These are phyloP conservation scores for Sporodiniella umbellata DNA, from an alignment of 371 early-diverging fungal species.

Conservation along the genomic window DNA sequence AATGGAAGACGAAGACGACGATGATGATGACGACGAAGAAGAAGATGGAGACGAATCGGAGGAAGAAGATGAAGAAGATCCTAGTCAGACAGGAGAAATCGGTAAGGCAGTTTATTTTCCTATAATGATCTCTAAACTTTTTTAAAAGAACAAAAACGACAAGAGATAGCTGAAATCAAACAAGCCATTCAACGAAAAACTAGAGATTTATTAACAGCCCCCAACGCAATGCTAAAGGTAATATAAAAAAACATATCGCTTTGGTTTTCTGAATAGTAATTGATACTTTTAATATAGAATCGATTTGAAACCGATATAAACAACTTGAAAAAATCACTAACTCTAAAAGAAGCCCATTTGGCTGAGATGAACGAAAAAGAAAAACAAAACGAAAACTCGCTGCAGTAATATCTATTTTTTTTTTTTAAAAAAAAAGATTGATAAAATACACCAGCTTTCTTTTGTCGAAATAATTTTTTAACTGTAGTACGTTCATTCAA, in stretches of 20 bases:
- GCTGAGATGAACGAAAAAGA: conserved; percentile 42
- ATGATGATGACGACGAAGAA: conserved; percentile 39
- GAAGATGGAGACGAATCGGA: conserved; percentile 37
- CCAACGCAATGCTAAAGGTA: conserved; percentile 52
- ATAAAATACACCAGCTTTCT: too few relatives aligned
- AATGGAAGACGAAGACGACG: conserved; percentile 46
- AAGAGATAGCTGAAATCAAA: conserved; percentile 48
- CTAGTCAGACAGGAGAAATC: conserved; percentile 37
- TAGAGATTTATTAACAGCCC: conserved; percentile 37
- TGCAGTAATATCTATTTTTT: too few relatives aligned
- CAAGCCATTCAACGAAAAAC: conserved; percentile 45
- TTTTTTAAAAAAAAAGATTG: too few relatives aligned
- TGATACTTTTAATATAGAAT: conserved; percentile 21
- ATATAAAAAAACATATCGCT: not conserved
- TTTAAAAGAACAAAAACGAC: conserved; percentile 50
- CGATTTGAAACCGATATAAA: conserved; percentile 44
- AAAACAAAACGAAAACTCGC: not conserved
- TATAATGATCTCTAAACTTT: not conserved
- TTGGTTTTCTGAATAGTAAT: not conserved
- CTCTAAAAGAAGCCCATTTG: conserved; percentile 43
- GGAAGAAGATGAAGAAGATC: conserved; percentile 46
- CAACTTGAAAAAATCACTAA: conserved; percentile 39
- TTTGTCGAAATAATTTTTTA: too few relatives aligned
- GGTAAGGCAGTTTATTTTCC: conserved; percentile 8
- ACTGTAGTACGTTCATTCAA: too few relatives aligned